phyloP scores from a whole-genome alignment of 1,284 basidiomycete species.

The Porodaedalea pini region DNA sequence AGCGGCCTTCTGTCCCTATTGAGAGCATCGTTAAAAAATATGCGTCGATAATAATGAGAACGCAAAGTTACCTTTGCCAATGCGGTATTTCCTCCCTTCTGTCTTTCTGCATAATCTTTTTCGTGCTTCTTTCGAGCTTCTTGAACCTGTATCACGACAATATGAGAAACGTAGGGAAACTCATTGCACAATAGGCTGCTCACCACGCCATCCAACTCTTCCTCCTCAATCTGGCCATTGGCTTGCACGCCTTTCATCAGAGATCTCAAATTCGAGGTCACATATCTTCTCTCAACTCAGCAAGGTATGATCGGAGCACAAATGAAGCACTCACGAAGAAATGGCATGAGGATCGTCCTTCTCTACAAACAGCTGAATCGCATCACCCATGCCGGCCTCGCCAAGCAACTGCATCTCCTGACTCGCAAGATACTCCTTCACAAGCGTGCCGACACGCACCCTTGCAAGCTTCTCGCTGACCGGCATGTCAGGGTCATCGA shows the following conservation, averaged over 20 bases:
- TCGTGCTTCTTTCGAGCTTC: slow-evolving; percentile 68
- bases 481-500: slow-evolving; percentile 66
- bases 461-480: slow-evolving; percentile 64
- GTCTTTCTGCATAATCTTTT: slow-evolving; percentile 50
- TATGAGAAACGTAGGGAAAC: background rate
- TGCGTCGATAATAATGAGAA: background rate
- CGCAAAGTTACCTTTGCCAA: slow-evolving; percentile 38
- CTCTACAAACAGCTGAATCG: slow-evolving; percentile 90
- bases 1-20: slow-evolving; percentile 42
- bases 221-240: slow-evolving; percentile 66
- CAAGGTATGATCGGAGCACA: background rate
- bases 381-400: slow-evolving; percentile 84
- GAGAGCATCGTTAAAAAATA: slow-evolving; percentile 26
- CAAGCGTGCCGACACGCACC: slow-evolving; percentile 74
- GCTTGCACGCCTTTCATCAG: slow-evolving; percentile 65
- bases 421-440: slow-evolving; percentile 83
- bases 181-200: slow-evolving; percentile 19
- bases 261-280: slow-evolving; percentile 55
- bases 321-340: slow-evolving; percentile 56
- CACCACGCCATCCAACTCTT: slow-evolving; percentile 72
- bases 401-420: slow-evolving; percentile 87
- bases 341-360: slow-evolving; percentile 94
- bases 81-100: slow-evolving; percentile 33
- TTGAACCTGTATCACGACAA: slow-evolving; percentile 43
- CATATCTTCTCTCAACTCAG: slow-evolving; percentile 53